Percentiles rank a stretch among this genome's conserved stretches.
Evolutionary conservation across 148 eudicot genomes (phyloP).

Genomic region (Camellia japonica): DNA sequence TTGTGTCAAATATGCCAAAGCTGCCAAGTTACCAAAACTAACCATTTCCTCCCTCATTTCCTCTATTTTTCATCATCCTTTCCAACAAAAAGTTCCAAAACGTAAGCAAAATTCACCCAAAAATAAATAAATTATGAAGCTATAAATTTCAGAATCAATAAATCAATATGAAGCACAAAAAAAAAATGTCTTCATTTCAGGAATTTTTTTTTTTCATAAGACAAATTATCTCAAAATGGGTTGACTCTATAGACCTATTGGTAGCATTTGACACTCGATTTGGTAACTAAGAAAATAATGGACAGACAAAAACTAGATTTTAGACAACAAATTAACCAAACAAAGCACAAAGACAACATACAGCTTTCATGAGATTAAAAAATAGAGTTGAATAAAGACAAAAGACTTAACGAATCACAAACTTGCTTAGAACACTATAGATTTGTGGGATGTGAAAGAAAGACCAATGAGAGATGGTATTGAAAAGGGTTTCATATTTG

Average conservation of each 20-base stretch:
- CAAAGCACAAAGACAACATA: neutral
- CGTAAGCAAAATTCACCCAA: too few relatives aligned
- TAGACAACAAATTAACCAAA: neutral
- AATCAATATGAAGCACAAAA: too few relatives aligned
- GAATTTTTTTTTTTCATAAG: neutral
- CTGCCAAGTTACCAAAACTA: too few relatives aligned
- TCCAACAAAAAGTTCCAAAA: too few relatives aligned
- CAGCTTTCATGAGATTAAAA: neutral
- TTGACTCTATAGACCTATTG: neutral
- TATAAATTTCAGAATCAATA: too few relatives aligned
- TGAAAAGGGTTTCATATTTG: neutral
- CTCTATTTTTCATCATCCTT: too few relatives aligned
- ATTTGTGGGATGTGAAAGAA: neutral
- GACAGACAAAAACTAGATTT: neutral
- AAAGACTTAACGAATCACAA: neutral
- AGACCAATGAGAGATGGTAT: neutral
- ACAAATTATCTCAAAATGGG: neutral
- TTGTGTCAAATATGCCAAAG: too few relatives aligned
- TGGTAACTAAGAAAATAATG: neutral
- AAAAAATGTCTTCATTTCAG: too few relatives aligned
- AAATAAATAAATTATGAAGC: too few relatives aligned
- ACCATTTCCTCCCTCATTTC: too few relatives aligned
- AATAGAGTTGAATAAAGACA: neutral
- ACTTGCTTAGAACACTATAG: slow-evolving; percentile 1
- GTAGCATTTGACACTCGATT: neutral